A percentile compares a stretch with the other conserved stretches of the same genome.
Evolutionary conservation across 1,284 basidiomycete genomes (phyloP).

Genomic region (Coniophora puteana): DNA sequence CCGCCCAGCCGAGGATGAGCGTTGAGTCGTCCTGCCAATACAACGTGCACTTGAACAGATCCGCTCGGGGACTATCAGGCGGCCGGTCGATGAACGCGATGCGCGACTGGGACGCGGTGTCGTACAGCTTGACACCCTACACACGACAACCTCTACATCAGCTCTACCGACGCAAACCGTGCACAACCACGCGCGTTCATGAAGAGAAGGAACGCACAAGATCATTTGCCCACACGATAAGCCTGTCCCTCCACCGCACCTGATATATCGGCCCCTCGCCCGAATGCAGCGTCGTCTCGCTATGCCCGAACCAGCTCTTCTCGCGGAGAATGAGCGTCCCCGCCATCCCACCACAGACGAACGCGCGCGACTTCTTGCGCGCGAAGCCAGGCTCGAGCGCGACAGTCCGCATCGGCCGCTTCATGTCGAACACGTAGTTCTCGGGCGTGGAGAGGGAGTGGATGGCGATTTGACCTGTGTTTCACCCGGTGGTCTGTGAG

Average conservation of each 20-base stretch:
- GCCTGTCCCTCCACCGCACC: constrained; percentile 78
- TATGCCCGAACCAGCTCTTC: constrained; percentile 96
- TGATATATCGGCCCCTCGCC: constrained; percentile 97
- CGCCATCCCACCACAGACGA: constrained; percentile 93
- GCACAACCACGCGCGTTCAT: not conserved
- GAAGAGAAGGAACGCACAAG: constrained; percentile 43
- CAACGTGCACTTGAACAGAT: constrained; percentile 90
- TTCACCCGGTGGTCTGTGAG: too few relatives aligned
- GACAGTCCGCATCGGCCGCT: constrained; percentile 88
- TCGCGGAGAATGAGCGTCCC: constrained; percentile 86
- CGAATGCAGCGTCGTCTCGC: constrained; percentile 81
- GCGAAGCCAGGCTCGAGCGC: constrained; percentile 91
- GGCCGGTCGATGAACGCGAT: constrained; percentile 89
- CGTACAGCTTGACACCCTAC: constrained; percentile 93
- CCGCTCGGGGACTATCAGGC: constrained; percentile 79
- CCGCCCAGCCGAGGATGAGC: constrained; percentile 92
- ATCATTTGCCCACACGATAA: constrained; percentile 98
- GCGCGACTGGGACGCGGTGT: constrained; percentile 74
- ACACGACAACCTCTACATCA: not conserved
- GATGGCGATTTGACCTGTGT: constrained; percentile 91
- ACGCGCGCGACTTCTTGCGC: constrained; percentile 76
- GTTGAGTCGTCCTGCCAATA: constrained; percentile 92
- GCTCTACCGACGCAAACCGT: not conserved
- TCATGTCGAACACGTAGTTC: constrained; percentile 87
- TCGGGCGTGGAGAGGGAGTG: constrained; percentile 83